A percentile compares a stretch with the other conserved stretches of the same genome.
These are phyloP conservation scores for Nemania abortiva DNA, from an alignment of 2,329 filamentous ascomycete genomes.

Conservation along the genomic window DNA sequence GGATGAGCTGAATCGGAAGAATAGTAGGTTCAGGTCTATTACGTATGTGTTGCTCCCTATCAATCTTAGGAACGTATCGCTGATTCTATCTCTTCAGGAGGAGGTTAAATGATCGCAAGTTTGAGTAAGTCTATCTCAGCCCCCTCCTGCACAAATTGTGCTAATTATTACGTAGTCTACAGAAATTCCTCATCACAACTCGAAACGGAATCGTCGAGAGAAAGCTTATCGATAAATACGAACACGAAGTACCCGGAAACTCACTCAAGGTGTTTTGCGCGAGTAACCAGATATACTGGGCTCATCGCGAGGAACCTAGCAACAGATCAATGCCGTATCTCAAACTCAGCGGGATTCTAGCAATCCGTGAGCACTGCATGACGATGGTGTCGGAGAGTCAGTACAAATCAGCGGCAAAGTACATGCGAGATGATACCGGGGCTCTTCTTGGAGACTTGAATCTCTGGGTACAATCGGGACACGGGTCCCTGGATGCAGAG, in stretches of 20 bases:
- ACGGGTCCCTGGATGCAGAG: slow-evolving; percentile 54
- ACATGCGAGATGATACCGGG: slow-evolving; percentile 57
- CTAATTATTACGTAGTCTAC: slow-evolving; percentile 21
- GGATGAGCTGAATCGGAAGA: slow-evolving; percentile 3
- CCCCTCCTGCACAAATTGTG: background rate
- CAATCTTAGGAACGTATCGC: background rate
- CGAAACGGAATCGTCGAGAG: slow-evolving; percentile 55
- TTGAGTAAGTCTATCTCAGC: slow-evolving; percentile 28
- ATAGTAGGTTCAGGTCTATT: background rate
- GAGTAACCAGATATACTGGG: slow-evolving; percentile 60
- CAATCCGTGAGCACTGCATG: slow-evolving; percentile 58
- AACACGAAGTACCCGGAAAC: slow-evolving; percentile 40
- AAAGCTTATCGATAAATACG: slow-evolving; percentile 50
- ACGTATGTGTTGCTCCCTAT: slow-evolving; percentile 10
- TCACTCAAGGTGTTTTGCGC: slow-evolving; percentile 57
- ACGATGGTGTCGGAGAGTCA: slow-evolving; percentile 59
- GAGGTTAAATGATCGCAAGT: background rate
- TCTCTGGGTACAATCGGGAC: slow-evolving; percentile 60
- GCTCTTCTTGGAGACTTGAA: slow-evolving; percentile 56
- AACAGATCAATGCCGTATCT: slow-evolving; percentile 51
- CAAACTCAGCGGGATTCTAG: slow-evolving; percentile 57
- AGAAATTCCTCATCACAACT: slow-evolving; percentile 52
- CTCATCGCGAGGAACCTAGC: slow-evolving; percentile 48
- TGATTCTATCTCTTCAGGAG: slow-evolving; percentile 15
- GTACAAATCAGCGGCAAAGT: slow-evolving; percentile 52